phyloP scores from a whole-genome alignment of 2,329 filamentous ascomycete genomes.

The Fusarium drepaniforme region DNA sequence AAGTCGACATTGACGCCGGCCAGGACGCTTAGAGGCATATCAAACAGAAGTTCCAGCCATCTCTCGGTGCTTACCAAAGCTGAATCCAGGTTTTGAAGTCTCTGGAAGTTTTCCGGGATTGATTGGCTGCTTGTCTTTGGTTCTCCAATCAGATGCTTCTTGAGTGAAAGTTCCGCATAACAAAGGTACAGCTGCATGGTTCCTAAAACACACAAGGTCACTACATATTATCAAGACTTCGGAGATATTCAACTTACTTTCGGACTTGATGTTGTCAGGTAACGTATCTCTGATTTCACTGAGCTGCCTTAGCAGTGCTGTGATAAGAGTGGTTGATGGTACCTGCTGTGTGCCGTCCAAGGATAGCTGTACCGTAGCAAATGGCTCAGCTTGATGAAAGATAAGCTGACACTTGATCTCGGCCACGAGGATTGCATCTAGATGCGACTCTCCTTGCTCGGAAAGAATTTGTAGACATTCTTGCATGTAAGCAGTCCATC shows the following conservation, averaged over 20 bases:
- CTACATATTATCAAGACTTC: not conserved
- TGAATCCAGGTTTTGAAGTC: slow-evolving; percentile 24
- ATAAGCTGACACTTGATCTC: slow-evolving; percentile 31
- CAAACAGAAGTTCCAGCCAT: slow-evolving; percentile 11
- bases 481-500: slow-evolving; percentile 68
- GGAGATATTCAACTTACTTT: not conserved
- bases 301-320: slow-evolving; percentile 11
- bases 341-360: not conserved
- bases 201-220: not conserved
- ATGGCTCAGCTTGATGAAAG: slow-evolving; percentile 5
- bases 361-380: not conserved
- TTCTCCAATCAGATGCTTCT: slow-evolving; percentile 8
- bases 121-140: not conserved
- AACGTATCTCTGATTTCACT: slow-evolving; percentile 1
- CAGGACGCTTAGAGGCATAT: slow-evolving; percentile 12
- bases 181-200: slow-evolving; percentile 1
- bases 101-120: not conserved
- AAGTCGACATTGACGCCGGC: slow-evolving; percentile 28
- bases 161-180: slow-evolving; percentile 25
- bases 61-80: slow-evolving; percentile 8
- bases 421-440: slow-evolving; percentile 14
- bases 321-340: slow-evolving; percentile 4
- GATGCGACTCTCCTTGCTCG: slow-evolving; percentile 19
- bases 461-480: slow-evolving; percentile 60
- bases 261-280: not conserved